These are phyloP conservation scores for Chrysosporium queenslandicum DNA, from an alignment of 2,329 filamentous ascomycete genomes.

Conservation along the genomic window DNA sequence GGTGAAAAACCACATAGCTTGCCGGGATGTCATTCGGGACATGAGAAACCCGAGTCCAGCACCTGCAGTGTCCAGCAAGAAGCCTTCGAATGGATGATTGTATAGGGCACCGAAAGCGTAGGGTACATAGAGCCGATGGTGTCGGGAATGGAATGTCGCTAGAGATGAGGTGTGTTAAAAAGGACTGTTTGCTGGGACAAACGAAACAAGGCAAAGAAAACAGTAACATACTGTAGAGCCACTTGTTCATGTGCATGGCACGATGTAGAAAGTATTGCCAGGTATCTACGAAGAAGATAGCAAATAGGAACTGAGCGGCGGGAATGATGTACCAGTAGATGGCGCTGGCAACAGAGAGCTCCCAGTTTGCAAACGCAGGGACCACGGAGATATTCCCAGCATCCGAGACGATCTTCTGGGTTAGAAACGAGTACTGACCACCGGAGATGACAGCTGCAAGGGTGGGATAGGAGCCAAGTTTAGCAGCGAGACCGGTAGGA, in stretches of 20 bases:
- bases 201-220: background rate
- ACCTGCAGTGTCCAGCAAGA: constrained; percentile 82
- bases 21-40: constrained; percentile 70
- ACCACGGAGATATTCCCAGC: constrained; percentile 43
- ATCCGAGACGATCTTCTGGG: constrained; percentile 46
- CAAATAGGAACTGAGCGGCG: constrained; percentile 63
- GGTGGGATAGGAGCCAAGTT: constrained; percentile 59
- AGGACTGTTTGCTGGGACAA: background rate
- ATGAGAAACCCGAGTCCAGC: constrained; percentile 74
- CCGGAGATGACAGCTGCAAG: constrained; percentile 68
- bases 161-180: background rate
- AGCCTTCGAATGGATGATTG: constrained; percentile 91
- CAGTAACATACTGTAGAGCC: constrained; percentile 71
- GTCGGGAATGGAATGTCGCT: constrained; percentile 86
- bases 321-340: constrained; percentile 76
- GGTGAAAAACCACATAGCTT: constrained; percentile 83
- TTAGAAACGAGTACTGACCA: constrained; percentile 66
- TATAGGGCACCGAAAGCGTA: constrained; percentile 96
- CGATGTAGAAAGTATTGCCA: constrained; percentile 99
- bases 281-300: constrained; percentile 71
- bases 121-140: constrained; percentile 93
- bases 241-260: constrained; percentile 94
- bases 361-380: constrained; percentile 75
- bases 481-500: constrained; percentile 63
- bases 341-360: constrained; percentile 60